Base-by-base conservation (phyloP, 1,139 yeast genomes). In the Yamadazyma jaroonii region DNA sequence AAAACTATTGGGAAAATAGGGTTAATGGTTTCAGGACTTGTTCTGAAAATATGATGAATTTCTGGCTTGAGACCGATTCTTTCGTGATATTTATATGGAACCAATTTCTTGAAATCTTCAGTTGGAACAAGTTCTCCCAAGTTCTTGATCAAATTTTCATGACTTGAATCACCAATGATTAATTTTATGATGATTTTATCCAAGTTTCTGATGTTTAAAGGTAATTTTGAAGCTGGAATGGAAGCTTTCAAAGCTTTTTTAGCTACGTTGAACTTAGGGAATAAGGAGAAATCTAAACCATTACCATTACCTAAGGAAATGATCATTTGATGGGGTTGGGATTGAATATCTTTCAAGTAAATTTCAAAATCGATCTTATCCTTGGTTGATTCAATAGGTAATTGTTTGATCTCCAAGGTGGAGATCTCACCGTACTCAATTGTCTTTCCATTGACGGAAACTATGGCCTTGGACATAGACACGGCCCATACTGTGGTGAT, bases 31-130 rank as follows among this genome's bases (percentile, higher is more conserved):
- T 62, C 60, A 28, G 83, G 81, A 21, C 78, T 76, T 6, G 64
- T 55, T 43, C 71, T 72, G 70, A 89, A 89, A 34, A 67, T 61
- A 57, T 88, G 95, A 47, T 67, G 67, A 49, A 89, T 84, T 60
- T 85, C 95, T 6, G 84, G 81, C 56, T 73, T 63, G 22, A 67
- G 54, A 2, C 74, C 81, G 42, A 77, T 62, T 52, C 74, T 67
- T 29, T 47, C 44, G 7, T 54, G 46, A n/a, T 72, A 61, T 40
- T 60, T 53, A 42, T 67, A 56, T 7, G 52, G 52, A 32, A 52
- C 49, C 10, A 60, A 43, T 2, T 41, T 46, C 38, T 54, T 50
- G 39, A 68, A 53, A 14, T 58, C 64, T 4, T 47, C 52, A 31
- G 59, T 37, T n/a, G 74, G 72, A 12, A 58, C 38, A 20, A 71